Evolutionary conservation across 2,329 filamentous ascomycete genomes (phyloP).

Genomic region (Aspergillus ochraceoroseus): DNA sequence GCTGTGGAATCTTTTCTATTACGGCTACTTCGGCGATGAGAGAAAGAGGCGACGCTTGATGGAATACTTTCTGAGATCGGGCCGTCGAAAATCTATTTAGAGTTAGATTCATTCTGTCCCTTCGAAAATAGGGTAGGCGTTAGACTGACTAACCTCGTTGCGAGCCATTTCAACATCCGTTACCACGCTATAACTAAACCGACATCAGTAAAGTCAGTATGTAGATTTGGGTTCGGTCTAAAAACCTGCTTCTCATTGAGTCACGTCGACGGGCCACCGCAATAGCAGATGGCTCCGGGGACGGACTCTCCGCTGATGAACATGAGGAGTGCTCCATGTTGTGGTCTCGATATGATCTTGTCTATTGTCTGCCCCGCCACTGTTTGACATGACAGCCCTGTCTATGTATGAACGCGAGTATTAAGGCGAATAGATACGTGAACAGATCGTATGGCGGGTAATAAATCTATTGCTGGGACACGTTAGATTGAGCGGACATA

Average conservation of each 20-base stretch:
- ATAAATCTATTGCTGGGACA: too few species aligned
- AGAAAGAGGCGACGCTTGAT: conserved; percentile 86
- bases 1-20: conserved; percentile 74
- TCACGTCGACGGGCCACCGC: conserved; percentile 30
- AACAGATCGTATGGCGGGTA: too few species aligned
- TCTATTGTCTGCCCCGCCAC: neutral
- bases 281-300: conserved; percentile 22
- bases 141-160: conserved; percentile 63
- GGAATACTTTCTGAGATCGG: conserved; percentile 95
- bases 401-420: too few species aligned
- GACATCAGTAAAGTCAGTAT: conserved; percentile 19
- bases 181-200: conserved; percentile 64
- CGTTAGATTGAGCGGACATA: too few species aligned
- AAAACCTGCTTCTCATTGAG: conserved; percentile 41
- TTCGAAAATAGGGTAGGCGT: neutral
- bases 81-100: conserved; percentile 68
- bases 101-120: conserved; percentile 10
- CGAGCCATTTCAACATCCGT: conserved; percentile 99
- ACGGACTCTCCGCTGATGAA: conserved; percentile 23
- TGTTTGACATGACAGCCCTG: neutral
- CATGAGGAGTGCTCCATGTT: conserved; percentile 31
- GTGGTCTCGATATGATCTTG: neutral
- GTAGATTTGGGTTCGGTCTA: conserved; percentile 4
- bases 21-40: conserved; percentile 71
- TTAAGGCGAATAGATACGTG: too few species aligned